These are phyloP conservation scores for Trichoderma sp. DNA, from an alignment of 2,329 filamentous ascomycete species.

Conservation along the genomic window DNA sequence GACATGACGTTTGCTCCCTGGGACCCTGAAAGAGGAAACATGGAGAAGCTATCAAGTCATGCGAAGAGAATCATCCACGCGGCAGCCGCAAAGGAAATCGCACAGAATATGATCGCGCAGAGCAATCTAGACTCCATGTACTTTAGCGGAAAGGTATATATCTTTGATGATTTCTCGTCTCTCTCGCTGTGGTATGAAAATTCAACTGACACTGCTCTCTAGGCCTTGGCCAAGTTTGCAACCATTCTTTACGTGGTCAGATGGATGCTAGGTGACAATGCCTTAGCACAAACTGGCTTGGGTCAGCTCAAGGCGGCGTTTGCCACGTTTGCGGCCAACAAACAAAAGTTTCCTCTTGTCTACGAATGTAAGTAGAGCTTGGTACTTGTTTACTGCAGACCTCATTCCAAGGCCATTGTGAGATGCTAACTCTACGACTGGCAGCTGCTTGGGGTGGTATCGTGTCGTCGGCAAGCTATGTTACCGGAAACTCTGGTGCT, in stretches of 20 bases:
- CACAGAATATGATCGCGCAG: conserved; percentile 70
- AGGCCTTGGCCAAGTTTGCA: conserved; percentile 75
- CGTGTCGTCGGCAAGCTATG: conserved; percentile 72
- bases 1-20: conserved; percentile 78
- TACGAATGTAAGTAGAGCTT: conserved; percentile 53
- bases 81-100: conserved; percentile 68
- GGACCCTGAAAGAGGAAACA: conserved; percentile 52
- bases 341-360: conserved; percentile 63
- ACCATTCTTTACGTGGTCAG: conserved; percentile 63
- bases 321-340: conserved; percentile 62
- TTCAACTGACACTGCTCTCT: conserved; percentile 14
- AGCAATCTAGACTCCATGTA: conserved; percentile 85
- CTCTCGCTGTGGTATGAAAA: neutral
- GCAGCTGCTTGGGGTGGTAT: conserved; percentile 72
- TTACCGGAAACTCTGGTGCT: conserved; percentile 61
- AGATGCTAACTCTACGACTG: neutral
- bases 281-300: conserved; percentile 56
- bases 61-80: conserved; percentile 58
- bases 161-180: neutral
- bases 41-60: conserved; percentile 47
- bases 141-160: conserved; percentile 74
- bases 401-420: neutral
- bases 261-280: conserved; percentile 58
- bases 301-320: conserved; percentile 64
- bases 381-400: neutral